Evolutionary conservation across 2,329 filamentous ascomycete species (phyloP), one percentile per base, ranked within the genome.

Genomic region (Botrytis fabae): DNA sequence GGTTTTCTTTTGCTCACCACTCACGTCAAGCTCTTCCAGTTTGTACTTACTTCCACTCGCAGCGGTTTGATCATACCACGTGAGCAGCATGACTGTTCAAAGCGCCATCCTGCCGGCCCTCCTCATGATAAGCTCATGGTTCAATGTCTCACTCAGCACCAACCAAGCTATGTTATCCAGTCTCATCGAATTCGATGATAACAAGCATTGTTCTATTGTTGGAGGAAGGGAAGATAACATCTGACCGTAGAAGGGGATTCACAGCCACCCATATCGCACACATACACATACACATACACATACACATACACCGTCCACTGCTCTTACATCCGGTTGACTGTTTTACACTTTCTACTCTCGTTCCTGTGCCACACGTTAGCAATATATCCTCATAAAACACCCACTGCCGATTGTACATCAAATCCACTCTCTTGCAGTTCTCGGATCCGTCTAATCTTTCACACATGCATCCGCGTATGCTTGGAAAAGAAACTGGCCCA

Each of bases 101-200:
- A 42, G 10, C 18, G 32, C 22, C 35, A 40, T 40, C 22, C 35
- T 40, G n/a, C n/a, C n/a, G n/a, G n/a, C 59, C 40, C 60, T 28
- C 2, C 18, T 62, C 14, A 62, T 38, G 60, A 62, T 62, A 62
- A 62, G 60, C 25, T 62, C 60, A 62, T 62, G 60, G 42, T 62
- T 42, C 25, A 20, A 63, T 42, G 61, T 63, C 61, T 63, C 61
- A 63, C 25, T 42, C 61, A 63, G 60, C 60, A 62, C 59, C 59
- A 61, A 25, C 35, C 32, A 61, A 25, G 7, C 28, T 61, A 40
- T 22, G 10, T 1, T 22, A 12, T 59, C 10, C 28, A 22, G 32
- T 25, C 59, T 42, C 22, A 42, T 42, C 25, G 20, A 28, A 28
- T 42, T 62, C 38, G 35, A 40, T 42, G 60, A 42, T 62, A 42